Percentiles rank a stretch among this genome's conserved stretches.
Evolutionary conservation across 192 early-diverging fungal species (phyloP).

Genomic region (Linnemannia hyalina): DNA sequence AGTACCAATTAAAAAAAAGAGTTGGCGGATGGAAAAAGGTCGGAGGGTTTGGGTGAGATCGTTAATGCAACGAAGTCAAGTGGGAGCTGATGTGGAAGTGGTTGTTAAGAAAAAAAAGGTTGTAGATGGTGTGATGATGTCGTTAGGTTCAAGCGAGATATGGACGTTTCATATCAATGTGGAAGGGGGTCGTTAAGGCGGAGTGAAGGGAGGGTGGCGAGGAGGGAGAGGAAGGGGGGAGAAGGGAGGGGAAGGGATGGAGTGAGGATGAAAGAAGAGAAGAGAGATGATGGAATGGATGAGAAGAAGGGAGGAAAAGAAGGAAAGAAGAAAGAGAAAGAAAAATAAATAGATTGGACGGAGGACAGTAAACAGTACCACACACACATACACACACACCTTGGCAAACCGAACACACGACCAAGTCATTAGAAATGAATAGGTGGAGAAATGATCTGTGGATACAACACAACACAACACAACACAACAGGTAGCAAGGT

Average conservation of each 20-base stretch:
- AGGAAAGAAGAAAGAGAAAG: constrained; percentile 6
- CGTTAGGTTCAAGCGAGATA: constrained; percentile 26
- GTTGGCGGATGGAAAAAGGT: neutral
- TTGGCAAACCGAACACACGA: too few relatives aligned
- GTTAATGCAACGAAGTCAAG: neutral
- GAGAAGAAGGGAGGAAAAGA: neutral
- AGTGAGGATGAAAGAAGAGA: neutral
- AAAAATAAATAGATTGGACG: neutral
- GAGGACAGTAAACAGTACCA: neutral
- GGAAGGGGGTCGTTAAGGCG: constrained; percentile 48
- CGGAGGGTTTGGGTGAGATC: neutral
- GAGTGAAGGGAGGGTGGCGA: neutral
- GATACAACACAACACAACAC: too few relatives aligned
- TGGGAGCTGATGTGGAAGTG: neutral
- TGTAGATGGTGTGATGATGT: neutral
- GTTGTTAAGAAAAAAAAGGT: neutral
- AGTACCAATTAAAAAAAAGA: constrained; percentile 6
- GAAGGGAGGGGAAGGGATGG: neutral
- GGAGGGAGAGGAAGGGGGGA: constrained; percentile 9
- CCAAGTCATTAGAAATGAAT: too few relatives aligned
- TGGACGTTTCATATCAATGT: constrained; percentile 53
- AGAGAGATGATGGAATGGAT: neutral
- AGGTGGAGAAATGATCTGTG: too few relatives aligned
- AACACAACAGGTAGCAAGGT: too few relatives aligned
- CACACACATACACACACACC: too few relatives aligned